Evolutionary conservation across 2,329 filamentous ascomycete genomes (phyloP).

Genomic region (Nothophaeocryptopus gaeumannii): DNA sequence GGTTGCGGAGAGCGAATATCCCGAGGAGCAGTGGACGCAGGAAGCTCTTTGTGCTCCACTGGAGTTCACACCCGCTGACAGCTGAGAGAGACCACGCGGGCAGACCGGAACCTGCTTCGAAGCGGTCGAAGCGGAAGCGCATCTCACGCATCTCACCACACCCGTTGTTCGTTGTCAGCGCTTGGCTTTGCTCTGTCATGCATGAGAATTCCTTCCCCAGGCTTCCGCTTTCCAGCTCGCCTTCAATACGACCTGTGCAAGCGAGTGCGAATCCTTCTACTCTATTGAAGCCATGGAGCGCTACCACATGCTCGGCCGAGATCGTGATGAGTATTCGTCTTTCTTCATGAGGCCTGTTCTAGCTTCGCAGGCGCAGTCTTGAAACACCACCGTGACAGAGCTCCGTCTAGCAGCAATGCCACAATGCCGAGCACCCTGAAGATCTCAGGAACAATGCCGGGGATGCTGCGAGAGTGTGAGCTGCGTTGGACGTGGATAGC

Average conservation of each 20-base stretch:
- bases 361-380: neutral
- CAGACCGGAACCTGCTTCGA: constrained; percentile 1
- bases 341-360: neutral
- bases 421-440: no score
- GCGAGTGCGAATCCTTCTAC: neutral
- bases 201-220: neutral
- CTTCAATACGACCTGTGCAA: neutral
- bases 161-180: neutral
- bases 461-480: no score
- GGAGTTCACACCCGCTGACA: neutral
- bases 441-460: no score
- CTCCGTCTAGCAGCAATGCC: no score
- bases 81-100: neutral
- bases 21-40: no score
- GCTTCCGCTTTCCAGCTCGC: constrained; percentile 7
- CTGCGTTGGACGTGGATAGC: no score
- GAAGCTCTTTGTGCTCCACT: no score
- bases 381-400: no score
- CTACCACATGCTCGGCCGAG: neutral
- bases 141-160: neutral
- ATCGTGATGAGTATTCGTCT: neutral
- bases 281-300: neutral
- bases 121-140: neutral
- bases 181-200: neutral
- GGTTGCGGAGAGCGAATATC: no score